Evolutionary conservation across 805 yeast genomes (phyloP).

Genomic region (Lipomyces yamadae): DNA sequence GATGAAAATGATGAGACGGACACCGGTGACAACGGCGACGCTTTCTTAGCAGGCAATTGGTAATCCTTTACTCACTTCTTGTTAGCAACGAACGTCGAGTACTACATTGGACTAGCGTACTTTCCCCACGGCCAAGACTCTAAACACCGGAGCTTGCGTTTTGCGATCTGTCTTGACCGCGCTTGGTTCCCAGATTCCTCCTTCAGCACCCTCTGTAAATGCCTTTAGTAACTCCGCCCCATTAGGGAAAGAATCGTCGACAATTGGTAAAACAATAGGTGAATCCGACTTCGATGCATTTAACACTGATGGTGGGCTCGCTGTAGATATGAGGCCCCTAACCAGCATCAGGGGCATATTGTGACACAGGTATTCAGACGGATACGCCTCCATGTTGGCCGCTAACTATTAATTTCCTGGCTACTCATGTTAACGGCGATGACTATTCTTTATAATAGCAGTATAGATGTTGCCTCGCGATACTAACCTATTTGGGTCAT

Average conservation of each 20-base stretch:
- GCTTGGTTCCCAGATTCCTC: constrained; percentile 28
- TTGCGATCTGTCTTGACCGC: constrained; percentile 20
- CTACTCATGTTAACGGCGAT: neutral
- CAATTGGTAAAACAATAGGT: neutral
- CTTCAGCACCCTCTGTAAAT: constrained; percentile 18
- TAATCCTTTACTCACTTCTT: constrained; percentile 14
- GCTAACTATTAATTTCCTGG: neutral
- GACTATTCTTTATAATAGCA: neutral
- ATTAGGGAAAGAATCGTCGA: constrained; percentile 22
- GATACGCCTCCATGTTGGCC: constrained; percentile 33
- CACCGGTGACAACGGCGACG: constrained; percentile 29
- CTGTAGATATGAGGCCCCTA: constrained; percentile 28
- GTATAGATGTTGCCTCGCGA: neutral
- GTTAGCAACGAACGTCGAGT: neutral
- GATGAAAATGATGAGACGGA: constrained; percentile 24
- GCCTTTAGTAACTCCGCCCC: constrained; percentile 27
- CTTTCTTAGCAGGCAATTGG: constrained; percentile 31
- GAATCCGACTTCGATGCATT: constrained; percentile 12
- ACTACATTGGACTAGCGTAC: constrained; percentile 9
- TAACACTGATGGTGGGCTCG: neutral
- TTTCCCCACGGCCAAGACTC: constrained; percentile 25
- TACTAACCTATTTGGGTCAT: neutral
- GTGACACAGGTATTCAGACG: constrained; percentile 34
- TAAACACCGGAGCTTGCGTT: constrained; percentile 17
- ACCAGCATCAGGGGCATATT: constrained; percentile 34